Evolutionary conservation across 2,329 filamentous ascomycete genomes (phyloP), one percentile per base, ranked within the genome.

Genomic region (Thielaviopsis euricoi): DNA sequence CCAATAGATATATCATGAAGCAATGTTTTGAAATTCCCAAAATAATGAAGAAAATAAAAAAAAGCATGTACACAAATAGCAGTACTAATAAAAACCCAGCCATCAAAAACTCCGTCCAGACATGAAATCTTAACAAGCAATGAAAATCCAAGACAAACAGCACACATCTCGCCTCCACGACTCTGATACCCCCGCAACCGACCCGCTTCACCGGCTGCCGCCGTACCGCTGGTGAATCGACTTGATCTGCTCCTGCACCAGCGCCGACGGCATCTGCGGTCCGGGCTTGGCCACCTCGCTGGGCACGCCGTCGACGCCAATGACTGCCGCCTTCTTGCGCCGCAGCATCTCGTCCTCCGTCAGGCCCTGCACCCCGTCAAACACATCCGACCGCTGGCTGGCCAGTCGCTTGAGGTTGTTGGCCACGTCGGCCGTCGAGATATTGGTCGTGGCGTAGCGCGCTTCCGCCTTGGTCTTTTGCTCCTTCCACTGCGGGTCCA

Each of bases 321-420:
- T 10, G 12, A 71, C 65, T 33, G 87, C 87, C 17, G 85, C 81
- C 66, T 83, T 83, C 75, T 95, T 95, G 65, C 87, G 77, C 61
- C 87, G 77, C 12, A 81, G 81, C 57, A 81, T 73, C 66, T 87
- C 86, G 68, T 94, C 89, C 63, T 88, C 82, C 3, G 83, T 78
- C 37, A 89, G 70, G 1, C 86, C 86, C 0, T 83, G 84, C 17
- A 80, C 76, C 1, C 78, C 75, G 64, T 96, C 90, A 64, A 95
- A 95, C 19, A 96, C 80, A 65, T 96, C 91, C 63, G 80, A 85
- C 52, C 91, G 81, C 69, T 95, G 87, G 63, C 87, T 90, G 23
- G 90, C 89, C 55, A 97, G 76, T n/a, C 91, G 85, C 75, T 97
- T 97, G 62, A 97, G 79, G 68, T 97, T 96, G 69, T 89, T 90